Evolutionary conservation across 768 basidiomycete species (phyloP).

Genomic region (Kwoniella newhampshirensis): DNA sequence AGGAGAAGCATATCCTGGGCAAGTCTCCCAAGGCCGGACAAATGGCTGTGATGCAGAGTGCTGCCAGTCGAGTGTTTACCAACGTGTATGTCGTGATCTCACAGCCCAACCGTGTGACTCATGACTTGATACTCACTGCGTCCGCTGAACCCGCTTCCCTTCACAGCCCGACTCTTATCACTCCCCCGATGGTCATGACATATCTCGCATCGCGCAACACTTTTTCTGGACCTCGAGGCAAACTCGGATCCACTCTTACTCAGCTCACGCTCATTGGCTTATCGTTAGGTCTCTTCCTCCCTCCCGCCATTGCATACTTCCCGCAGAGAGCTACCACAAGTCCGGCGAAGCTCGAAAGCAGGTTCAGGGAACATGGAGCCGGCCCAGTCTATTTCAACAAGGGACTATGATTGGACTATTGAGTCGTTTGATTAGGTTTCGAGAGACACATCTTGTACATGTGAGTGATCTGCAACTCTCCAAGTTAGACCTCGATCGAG

Average conservation of each 20-base stretch:
- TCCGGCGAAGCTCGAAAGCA: constrained; percentile 52
- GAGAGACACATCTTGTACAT: no score
- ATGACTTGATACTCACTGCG: neutral
- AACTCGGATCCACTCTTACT: constrained; percentile 39
- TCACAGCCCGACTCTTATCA: constrained; percentile 54
- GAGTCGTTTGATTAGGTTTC: neutral
- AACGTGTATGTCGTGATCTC: constrained; percentile 50
- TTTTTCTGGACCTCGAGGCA: constrained; percentile 52
- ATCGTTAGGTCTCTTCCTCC: constrained; percentile 54
- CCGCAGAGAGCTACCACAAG: constrained; percentile 53
- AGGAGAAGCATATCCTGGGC: constrained; percentile 51
- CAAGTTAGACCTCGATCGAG: no score
- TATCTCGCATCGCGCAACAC: constrained; percentile 48
- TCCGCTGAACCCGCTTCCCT: neutral
- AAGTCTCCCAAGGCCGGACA: constrained; percentile 53
- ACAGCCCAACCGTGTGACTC: neutral
- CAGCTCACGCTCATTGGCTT: constrained; percentile 53
- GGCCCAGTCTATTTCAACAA: constrained; percentile 56
- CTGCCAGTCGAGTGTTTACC: constrained; percentile 54
- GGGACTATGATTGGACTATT: constrained; percentile 44
- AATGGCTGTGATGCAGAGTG: constrained; percentile 54
- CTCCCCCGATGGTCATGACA: constrained; percentile 55
- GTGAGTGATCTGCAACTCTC: no score
- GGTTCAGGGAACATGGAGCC: constrained; percentile 37
- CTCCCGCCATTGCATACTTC: constrained; percentile 56